Conservation (phyloP, 208 protist species). For the Trypanosomatidae sp. region DNA sequence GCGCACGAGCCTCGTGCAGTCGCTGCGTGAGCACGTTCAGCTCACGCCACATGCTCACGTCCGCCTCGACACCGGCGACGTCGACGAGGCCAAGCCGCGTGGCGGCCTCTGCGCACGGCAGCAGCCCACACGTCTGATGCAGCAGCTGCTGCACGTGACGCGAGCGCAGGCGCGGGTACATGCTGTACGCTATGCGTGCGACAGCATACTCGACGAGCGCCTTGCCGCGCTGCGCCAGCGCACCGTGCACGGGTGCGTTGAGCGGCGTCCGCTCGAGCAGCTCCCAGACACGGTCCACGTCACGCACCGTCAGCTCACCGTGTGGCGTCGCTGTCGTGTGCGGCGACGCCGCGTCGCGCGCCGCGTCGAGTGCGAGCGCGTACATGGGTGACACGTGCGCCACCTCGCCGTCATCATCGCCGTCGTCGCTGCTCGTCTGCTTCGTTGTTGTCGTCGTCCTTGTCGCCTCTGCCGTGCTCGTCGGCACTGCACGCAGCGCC, state of each 20-base stretch:
- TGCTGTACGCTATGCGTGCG: constrained; percentile 16
- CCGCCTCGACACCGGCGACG: constrained; percentile 35
- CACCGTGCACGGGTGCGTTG: constrained; percentile 71
- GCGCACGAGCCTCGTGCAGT: constrained; percentile 31
- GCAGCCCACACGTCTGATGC: constrained; percentile 64
- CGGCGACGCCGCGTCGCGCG: neutral
- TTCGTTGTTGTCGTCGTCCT: no score
- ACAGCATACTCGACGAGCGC: constrained; percentile 42
- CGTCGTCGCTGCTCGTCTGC: no score
- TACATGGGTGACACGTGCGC: constrained; percentile 10
- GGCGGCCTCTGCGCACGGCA: constrained; percentile 49
- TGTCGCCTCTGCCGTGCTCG: no score
- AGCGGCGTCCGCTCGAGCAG: constrained; percentile 66
- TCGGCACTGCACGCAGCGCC: no score
- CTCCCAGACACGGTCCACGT: constrained; percentile 58
- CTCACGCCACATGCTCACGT: constrained; percentile 80
- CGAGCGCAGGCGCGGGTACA: constrained; percentile 69
- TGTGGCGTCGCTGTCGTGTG: neutral
- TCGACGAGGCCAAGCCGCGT: constrained; percentile 64
- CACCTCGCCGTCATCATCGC: neutral
- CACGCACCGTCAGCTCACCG: constrained; percentile 12
- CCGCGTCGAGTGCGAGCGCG: constrained; percentile 6
- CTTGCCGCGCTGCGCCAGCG: constrained; percentile 53
- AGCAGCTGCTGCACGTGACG: constrained; percentile 66
- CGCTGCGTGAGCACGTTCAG: constrained; percentile 66